Base-by-base conservation (phyloP, 208 protist genomes). In the Polymyxa betae region DNA sequence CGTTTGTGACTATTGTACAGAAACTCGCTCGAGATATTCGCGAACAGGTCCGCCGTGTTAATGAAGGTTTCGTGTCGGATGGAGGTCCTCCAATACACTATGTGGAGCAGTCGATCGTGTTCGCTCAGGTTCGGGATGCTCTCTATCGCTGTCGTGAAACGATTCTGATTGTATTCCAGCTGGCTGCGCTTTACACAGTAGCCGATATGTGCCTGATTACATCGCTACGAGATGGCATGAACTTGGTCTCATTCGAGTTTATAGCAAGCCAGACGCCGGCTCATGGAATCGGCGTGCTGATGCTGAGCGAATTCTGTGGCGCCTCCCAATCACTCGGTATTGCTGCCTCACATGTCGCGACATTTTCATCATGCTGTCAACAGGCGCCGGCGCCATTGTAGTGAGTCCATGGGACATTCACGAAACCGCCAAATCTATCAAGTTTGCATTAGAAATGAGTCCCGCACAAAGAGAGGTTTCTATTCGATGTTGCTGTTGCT, bases 41-140 rank as follows among this genome's bases (percentile, higher is more conserved):
- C 60, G 92, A 93, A 60, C 45, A 95, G 0, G 95, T 97, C 16
- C 95, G 95, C 35, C 87, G 93, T 35, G 96, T 97, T 91, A 97
- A 97, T 93, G 93, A 93, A 43, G 29, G 91, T 43, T 97, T 94
- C 91, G 95, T 95, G 44, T 90, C 91, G 24, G 64, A 96, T 20
- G 93, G 91, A 12, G 77, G 64, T 43, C 45, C 52, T 0, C 94
- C 94, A 24, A 93, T 96, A 29, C 93, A 94, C 45, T 96, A 96
- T 90, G 89, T 96, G 16, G 93, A 95, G 54, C 93, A 94, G 77
- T 88, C 91, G 0, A 91, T 95, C 52, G 88, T 44, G 24, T 92
- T 89, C 12, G 45, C 49, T n/a, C 46, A 93, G 45, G 45, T 93
- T 29, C n/a, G 0, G 43, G 78, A 89, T 0, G 54, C 54, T 16